phyloP scores from a whole-genome alignment of 139 green algal species.

The Coccomyxa sp. region DNA sequence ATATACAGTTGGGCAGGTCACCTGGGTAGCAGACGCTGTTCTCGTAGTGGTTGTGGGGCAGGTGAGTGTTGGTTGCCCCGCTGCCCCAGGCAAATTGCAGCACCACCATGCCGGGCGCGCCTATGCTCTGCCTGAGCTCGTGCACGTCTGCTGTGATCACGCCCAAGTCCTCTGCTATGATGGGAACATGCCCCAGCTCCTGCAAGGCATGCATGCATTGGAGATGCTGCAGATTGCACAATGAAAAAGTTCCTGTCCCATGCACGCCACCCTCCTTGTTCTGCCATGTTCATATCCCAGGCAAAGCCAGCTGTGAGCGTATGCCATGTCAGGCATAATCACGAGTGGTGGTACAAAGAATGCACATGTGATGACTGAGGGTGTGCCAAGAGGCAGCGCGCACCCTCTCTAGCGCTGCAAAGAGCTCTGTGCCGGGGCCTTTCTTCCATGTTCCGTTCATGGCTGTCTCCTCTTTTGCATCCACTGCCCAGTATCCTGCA shows the following conservation, averaged over 20 bases:
- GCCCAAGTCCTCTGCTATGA: slow-evolving; percentile 95
- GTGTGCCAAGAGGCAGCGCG: neutral
- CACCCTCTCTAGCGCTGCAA: slow-evolving; percentile 53
- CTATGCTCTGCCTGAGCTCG: slow-evolving; percentile 78
- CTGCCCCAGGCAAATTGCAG: slow-evolving; percentile 97
- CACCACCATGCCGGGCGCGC: slow-evolving; percentile 95
- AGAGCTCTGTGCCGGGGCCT: slow-evolving; percentile 76
- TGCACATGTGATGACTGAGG: neutral
- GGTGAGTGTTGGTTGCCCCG: slow-evolving; percentile 84
- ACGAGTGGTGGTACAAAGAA: no score
- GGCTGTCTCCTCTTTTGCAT: slow-evolving; percentile 77
- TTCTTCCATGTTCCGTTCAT: slow-evolving; percentile 83
- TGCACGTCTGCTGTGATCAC: slow-evolving; percentile 96
- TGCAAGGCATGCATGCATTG: slow-evolving; percentile 1
- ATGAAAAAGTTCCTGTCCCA: no score
- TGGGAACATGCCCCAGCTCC: slow-evolving; percentile 63
- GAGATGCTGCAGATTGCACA: neutral
- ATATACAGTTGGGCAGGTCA: neutral
- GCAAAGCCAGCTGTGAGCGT: no score
- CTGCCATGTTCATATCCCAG: no score
- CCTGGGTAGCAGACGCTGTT: slow-evolving; percentile 90
- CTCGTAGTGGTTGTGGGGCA: slow-evolving; percentile 95
- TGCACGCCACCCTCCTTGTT: no score
- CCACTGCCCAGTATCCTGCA: slow-evolving; percentile 90
- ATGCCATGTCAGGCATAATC: no score